phyloP scores from a whole-genome alignment of 83 land plant species.

The Picea abies region DNA sequence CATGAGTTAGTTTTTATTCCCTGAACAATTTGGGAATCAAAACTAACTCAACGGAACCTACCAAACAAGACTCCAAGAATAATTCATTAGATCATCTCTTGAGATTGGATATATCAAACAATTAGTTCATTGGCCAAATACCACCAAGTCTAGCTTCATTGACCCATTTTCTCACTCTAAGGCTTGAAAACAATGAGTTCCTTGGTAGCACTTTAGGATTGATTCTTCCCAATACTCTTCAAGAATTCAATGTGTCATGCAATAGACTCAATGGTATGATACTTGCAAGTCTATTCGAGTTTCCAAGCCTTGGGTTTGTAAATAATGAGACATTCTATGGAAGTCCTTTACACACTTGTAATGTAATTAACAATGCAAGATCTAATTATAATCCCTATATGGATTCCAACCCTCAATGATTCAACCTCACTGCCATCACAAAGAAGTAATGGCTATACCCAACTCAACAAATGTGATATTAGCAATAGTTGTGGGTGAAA shows the following conservation, averaged over 20 bases:
- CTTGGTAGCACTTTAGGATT: not conserved
- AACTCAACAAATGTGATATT: conserved; percentile 2
- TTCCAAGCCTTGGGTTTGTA: not conserved
- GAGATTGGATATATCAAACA: conserved; percentile 32
- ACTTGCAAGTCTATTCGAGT: not conserved
- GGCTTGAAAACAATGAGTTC: conserved; percentile 11
- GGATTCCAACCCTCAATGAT: conserved; percentile 1
- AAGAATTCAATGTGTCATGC: not conserved
- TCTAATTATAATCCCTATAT: not conserved
- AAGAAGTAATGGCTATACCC: not conserved
- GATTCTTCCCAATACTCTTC: not conserved
- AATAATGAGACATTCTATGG: conserved; percentile 1
- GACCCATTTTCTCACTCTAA: conserved; percentile 29
- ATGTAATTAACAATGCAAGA: too few species aligned
- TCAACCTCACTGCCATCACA: not conserved
- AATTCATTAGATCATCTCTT: too few species aligned
- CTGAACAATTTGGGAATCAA: too few species aligned
- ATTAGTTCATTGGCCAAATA: conserved; percentile 40
- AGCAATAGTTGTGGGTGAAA: conserved; percentile 15
- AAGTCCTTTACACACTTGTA: not conserved
- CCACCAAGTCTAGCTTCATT: conserved; percentile 22
- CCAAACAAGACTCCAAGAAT: too few species aligned
- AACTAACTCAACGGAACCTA: too few species aligned
- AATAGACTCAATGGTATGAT: conserved; percentile 8
- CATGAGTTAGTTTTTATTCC: too few species aligned